Evolutionary conservation across 78 protist species (phyloP).

Genomic region (Dictyostelium intermedium): DNA sequence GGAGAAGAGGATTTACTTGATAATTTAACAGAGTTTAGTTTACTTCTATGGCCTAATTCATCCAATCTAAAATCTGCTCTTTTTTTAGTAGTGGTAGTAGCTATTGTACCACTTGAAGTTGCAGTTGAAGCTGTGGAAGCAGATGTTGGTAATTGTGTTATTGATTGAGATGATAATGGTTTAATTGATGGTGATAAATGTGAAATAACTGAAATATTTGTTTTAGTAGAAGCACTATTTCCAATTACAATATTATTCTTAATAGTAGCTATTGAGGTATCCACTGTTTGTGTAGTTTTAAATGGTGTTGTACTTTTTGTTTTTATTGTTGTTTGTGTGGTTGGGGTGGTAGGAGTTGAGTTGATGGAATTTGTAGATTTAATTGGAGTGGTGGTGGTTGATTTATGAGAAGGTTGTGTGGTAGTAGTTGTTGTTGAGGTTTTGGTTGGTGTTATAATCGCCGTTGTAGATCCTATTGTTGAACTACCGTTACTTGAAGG

Average conservation of each 20-base stretch:
- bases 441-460: background rate
- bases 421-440: background rate
- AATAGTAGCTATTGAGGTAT: background rate
- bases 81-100: background rate
- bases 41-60: background rate
- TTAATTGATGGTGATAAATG: background rate
- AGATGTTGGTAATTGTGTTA: background rate
- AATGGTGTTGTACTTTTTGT: background rate
- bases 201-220: background rate
- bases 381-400: background rate
- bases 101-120: background rate
- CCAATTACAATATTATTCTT: background rate
- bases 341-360: background rate
- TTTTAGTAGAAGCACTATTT: background rate
- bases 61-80: background rate
- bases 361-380: background rate
- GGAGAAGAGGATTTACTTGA: background rate
- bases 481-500: background rate
- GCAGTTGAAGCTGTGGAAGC: background rate
- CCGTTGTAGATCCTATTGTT: background rate
- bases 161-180: background rate
- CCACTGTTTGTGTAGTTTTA: background rate
- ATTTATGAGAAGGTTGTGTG: no score
- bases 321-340: background rate
- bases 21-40: slow-evolving; percentile 7